Base-by-base conservation (phyloP, 495 filamentous ascomycete species). In the Viridothelium virens region DNA sequence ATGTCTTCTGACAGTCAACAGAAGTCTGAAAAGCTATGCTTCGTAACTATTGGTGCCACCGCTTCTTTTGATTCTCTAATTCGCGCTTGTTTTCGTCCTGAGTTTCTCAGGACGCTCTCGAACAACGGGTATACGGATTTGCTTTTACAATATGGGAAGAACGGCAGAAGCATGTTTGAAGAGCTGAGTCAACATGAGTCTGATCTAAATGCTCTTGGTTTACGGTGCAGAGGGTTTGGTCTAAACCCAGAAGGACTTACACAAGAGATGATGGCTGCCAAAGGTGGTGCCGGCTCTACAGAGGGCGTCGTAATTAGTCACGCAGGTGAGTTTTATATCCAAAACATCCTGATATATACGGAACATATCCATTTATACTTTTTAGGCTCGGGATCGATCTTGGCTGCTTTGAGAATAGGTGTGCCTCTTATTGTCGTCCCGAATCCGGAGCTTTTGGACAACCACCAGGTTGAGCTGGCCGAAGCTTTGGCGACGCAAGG, bases 1-100 rank as follows among this genome's bases (percentile, higher is more conserved):
- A 66, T 66, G 64, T 50, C 64, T 37, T 2, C 2, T 38, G 33
- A 38, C 5, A 59, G 56, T 41, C 65, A 50, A 36, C 33, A 9
- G 14, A 63, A 18, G 38, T 61, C 64, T 31, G 65, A 71, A 70
- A 85, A 83, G 70, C 56, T 81, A 25, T 88, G 86, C 73, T 88
- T 97, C 65, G 89, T 97, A 36, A 97, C 94, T 0, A 86, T 95
- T 38, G 94, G 94, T 59, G 95, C 94, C 2, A 98, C 93, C 0
- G 92, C 92, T 2, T 81, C 87, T 18, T 98, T 98, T 75, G 78
- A 83, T 61, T 73, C 79, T 11, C 84, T 98, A 9, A 77, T 96
- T 53, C 74, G 81, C 31, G 84, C 89, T 59, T 79, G 86, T n/a
- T 78, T 91, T 62, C 77, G 79, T 36, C 77, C 82, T 2, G 61